phyloP scores from a whole-genome alignment of 306 rosid genomes.

The Trifolium pratense region DNA sequence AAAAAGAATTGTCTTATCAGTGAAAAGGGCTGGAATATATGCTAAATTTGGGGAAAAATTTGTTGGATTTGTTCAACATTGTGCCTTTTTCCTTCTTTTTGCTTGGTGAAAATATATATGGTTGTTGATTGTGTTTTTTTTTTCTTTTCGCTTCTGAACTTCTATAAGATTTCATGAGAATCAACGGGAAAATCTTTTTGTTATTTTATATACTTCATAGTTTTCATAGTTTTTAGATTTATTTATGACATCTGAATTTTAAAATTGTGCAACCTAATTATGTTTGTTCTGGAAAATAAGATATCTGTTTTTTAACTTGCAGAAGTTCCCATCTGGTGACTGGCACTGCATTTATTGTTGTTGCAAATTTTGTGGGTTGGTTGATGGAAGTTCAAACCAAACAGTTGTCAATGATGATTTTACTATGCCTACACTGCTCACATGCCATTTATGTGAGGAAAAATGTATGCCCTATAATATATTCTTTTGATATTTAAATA shows the following conservation, averaged over 20 bases:
- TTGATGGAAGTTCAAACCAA: slow-evolving; percentile 46
- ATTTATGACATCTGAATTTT: slow-evolving; percentile 17
- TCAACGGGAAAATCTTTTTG: slow-evolving; percentile 24
- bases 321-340: slow-evolving; percentile 91
- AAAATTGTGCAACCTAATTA: slow-evolving; percentile 21
- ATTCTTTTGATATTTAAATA: slow-evolving; percentile 35
- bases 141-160: slow-evolving; percentile 6
- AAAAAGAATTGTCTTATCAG: background rate
- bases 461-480: slow-evolving; percentile 63
- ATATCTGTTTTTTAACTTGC: slow-evolving; percentile 47
- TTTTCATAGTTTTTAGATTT: slow-evolving; percentile 33
- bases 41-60: slow-evolving; percentile 22
- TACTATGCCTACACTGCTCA: slow-evolving; percentile 45
- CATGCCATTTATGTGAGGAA: slow-evolving; percentile 77
- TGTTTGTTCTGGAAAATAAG: slow-evolving; percentile 32
- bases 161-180: slow-evolving; percentile 34
- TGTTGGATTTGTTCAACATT: background rate
- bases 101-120: background rate
- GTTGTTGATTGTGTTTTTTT: background rate
- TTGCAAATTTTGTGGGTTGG: slow-evolving; percentile 87
- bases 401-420: slow-evolving; percentile 45
- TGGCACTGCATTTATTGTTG: slow-evolving; percentile 94
- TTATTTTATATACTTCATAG: slow-evolving; percentile 6
- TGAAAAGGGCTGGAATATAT: slow-evolving; percentile 8
- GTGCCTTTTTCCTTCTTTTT: slow-evolving; percentile 14